Evolutionary conservation across 441 rosid species (phyloP).

Genomic region (Erodium texanum): DNA sequence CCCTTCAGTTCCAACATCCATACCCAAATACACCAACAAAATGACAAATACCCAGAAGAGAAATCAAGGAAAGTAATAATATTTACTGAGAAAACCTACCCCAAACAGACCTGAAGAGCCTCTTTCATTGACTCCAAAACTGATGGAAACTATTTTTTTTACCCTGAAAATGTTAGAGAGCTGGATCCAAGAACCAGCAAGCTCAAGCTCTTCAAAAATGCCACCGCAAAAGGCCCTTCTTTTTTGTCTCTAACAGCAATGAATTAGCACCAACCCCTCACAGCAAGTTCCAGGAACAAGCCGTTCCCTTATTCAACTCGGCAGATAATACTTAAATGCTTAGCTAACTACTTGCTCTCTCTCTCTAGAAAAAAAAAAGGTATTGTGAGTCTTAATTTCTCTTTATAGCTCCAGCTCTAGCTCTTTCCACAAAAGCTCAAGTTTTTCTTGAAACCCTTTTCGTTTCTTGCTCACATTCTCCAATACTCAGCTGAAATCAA

Average conservation of each 20-base stretch:
- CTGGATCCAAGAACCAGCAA: background rate
- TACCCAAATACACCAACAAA: conserved; percentile 1
- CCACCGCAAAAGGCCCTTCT: background rate
- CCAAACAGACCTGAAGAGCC: background rate
- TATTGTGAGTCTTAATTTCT: background rate
- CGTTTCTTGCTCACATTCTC: background rate
- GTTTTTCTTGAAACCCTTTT: background rate
- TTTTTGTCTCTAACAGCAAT: background rate
- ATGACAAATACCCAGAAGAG: background rate
- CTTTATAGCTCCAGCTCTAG: background rate
- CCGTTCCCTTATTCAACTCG: conserved; percentile 3
- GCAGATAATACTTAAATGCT: background rate
- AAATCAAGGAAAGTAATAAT: background rate
- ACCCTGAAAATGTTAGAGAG: background rate
- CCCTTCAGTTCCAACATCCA: conserved; percentile 1
- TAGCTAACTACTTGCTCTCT: background rate
- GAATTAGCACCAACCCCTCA: background rate
- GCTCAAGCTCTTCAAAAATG: background rate
- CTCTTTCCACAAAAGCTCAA: background rate
- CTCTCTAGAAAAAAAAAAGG: background rate
- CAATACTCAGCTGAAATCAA: background rate
- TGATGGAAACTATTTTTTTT: background rate
- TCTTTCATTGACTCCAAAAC: too few species aligned
- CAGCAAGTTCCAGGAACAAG: conserved; percentile 1
- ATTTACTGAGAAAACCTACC: background rate